A percentile compares a stretch with the other conserved stretches of the same genome.
Conservation (phyloP, 805 yeast genomes). For the Kuraishia molischiana region DNA sequence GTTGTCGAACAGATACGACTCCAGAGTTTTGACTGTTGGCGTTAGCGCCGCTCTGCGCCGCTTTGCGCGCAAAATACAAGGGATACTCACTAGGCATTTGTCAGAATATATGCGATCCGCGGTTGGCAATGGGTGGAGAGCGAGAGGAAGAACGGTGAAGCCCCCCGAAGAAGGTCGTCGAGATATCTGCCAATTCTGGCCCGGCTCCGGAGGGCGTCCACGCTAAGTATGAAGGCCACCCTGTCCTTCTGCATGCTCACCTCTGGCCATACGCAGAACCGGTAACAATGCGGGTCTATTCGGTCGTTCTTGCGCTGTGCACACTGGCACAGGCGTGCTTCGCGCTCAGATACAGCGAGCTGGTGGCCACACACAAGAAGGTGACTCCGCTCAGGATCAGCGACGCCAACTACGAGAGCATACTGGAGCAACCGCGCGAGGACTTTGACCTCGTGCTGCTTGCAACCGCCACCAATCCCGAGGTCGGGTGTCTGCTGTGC, state of each 20-base stretch:
- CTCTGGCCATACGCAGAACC: too few species aligned
- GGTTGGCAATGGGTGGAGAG: neutral
- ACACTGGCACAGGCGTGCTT: conserved; percentile 1
- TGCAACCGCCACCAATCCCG: conserved; percentile 65
- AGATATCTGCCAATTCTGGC: too few species aligned
- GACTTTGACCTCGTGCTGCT: conserved; percentile 59
- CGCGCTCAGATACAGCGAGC: conserved; percentile 3
- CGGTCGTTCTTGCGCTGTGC: too few species aligned
- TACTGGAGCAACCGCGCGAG: conserved; percentile 53
- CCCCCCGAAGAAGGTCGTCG: too few species aligned
- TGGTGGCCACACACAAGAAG: conserved; percentile 5
- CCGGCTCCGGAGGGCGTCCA: too few species aligned
- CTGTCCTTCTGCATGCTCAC: too few species aligned
- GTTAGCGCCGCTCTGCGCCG: too few species aligned
- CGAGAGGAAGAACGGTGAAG: neutral
- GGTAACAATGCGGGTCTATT: too few species aligned
- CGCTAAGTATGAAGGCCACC: too few species aligned
- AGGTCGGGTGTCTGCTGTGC: conserved; percentile 74
- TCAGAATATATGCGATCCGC: neutral
- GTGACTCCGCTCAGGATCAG: conserved; percentile 34
- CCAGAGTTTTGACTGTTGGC: conserved; percentile 53
- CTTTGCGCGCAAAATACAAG: neutral
- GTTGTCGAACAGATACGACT: conserved; percentile 59
- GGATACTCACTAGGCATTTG: neutral
- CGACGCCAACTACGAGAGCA: conserved; percentile 47